Conservation (phyloP, 2,329 filamentous ascomycete genomes). For the Amauroascus verrucosus region DNA sequence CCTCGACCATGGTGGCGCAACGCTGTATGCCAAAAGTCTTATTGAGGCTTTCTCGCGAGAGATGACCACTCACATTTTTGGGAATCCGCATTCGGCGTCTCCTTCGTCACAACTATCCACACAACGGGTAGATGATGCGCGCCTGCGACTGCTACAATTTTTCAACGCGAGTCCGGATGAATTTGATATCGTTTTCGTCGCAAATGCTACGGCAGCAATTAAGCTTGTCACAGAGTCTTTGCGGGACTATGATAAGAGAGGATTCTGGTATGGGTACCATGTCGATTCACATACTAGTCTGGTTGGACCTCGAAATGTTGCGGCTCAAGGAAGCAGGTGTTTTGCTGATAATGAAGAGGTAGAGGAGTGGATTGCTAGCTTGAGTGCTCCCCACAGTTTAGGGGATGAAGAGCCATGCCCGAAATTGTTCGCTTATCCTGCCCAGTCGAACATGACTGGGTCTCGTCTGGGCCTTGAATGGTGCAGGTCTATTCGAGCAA, state of each 20-base stretch:
- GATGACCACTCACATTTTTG: slow-evolving; percentile 68
- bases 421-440: slow-evolving; percentile 67
- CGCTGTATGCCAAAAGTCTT: slow-evolving; percentile 66
- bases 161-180: slow-evolving; percentile 71
- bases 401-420: slow-evolving; percentile 21
- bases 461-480: slow-evolving; percentile 62
- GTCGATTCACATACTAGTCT: slow-evolving; percentile 76
- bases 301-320: slow-evolving; percentile 67
- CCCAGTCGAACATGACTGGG: slow-evolving; percentile 89
- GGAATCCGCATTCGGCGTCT: slow-evolving; percentile 86
- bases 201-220: slow-evolving; percentile 83
- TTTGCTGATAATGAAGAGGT: slow-evolving; percentile 55
- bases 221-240: slow-evolving; percentile 77
- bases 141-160: slow-evolving; percentile 60
- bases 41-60: slow-evolving; percentile 71
- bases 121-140: slow-evolving; percentile 62
- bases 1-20: slow-evolving; percentile 93
- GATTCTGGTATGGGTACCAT: slow-evolving; percentile 78
- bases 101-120: slow-evolving; percentile 68
- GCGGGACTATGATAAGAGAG: slow-evolving; percentile 50
- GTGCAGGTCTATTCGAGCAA: slow-evolving; percentile 43
- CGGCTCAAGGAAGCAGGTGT: slow-evolving; percentile 51
- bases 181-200: slow-evolving; percentile 83
- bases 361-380: slow-evolving; percentile 50
- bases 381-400: slow-evolving; percentile 10